Conservation (phyloP, 129 eudicot species). For the Tagetes patula region DNA sequence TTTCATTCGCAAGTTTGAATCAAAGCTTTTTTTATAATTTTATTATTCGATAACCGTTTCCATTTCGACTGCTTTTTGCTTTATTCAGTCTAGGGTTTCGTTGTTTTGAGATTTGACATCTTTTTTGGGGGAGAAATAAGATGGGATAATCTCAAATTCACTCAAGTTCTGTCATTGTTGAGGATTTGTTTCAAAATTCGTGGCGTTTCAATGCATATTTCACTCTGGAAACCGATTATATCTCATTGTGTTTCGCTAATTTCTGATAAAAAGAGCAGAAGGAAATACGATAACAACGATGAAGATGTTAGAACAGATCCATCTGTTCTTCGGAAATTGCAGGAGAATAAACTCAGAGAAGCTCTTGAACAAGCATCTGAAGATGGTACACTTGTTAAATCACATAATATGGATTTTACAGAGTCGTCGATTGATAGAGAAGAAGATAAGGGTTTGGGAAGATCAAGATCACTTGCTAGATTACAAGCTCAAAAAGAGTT, state of each 20-base stretch:
- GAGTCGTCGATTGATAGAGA: conserved; percentile 35
- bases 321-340: conserved; percentile 31
- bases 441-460: conserved; percentile 37
- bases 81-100: conserved; percentile 23
- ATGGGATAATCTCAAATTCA: conserved; percentile 23
- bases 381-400: conserved; percentile 42
- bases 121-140: conserved; percentile 22
- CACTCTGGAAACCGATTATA: conserved; percentile 47
- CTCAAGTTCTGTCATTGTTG: conserved; percentile 5
- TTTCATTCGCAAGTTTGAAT: conserved; percentile 30
- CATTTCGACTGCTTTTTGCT: conserved; percentile 22
- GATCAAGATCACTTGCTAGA: conserved; percentile 50
- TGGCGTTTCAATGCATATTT: conserved; percentile 38
- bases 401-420: conserved; percentile 35
- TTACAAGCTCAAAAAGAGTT: conserved; percentile 45
- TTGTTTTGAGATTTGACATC: background rate
- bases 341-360: conserved; percentile 43
- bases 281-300: conserved; percentile 21
- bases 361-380: conserved; percentile 50
- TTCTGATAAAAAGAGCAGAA: conserved; percentile 41
- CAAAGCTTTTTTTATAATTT: conserved; percentile 20
- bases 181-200: background rate
- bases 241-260: conserved; percentile 41
- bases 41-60: conserved; percentile 9
- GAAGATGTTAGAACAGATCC: conserved; percentile 32